Evolutionary conservation across 169 alveolate genomes (phyloP), one percentile per base, ranked within the genome.

Genomic region (Cryptosporidium canis): DNA sequence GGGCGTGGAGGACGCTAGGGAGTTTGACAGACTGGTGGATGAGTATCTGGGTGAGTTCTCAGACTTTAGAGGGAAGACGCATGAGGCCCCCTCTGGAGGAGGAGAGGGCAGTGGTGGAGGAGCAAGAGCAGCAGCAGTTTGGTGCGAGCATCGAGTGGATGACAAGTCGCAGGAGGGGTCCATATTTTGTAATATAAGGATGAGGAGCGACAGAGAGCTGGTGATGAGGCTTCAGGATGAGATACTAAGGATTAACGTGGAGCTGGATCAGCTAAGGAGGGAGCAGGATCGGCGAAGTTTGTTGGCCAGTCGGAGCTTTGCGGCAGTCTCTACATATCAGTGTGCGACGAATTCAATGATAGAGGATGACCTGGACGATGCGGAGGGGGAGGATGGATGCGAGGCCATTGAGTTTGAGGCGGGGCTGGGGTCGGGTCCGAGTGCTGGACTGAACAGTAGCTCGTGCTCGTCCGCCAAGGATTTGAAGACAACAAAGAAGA

Each of bases 331-430:
- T n/a, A n/a, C n/a, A 5, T 61, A 12, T 11, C 14, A 61, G 47
- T 29, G 55, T 37, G 21, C 18, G 11, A 56, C 72, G 37, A 71
- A 51, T 18, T 47, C 67, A 18, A 61, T 21, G 27, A 37, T 44
- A 31, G 87, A 41, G 21, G 87, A 77, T n/a, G 87, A 77, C n/a
- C 27, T 37, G n/a, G 87, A 77, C n/a, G 64, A 58, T 0, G 31
- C 4, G 18, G 72, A 56, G 12, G 72, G 37, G 9, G 71, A 43
- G n/a, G 70, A 61, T 21, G 43, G 18, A 9, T 37, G 27, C 21
- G 77, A 56, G 48, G 47, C 27, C 27, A 14, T 35, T 0, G 87
- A 77, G n/a, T 51, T 70, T 70, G 84, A 70, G 0, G 16, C 67
- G 14, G 68, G 68, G 33, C 11, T 9, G 2, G 14, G 31, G 9